Evolutionary conservation across 495 filamentous ascomycete species (phyloP).

Genomic region (Darksidea phi): DNA sequence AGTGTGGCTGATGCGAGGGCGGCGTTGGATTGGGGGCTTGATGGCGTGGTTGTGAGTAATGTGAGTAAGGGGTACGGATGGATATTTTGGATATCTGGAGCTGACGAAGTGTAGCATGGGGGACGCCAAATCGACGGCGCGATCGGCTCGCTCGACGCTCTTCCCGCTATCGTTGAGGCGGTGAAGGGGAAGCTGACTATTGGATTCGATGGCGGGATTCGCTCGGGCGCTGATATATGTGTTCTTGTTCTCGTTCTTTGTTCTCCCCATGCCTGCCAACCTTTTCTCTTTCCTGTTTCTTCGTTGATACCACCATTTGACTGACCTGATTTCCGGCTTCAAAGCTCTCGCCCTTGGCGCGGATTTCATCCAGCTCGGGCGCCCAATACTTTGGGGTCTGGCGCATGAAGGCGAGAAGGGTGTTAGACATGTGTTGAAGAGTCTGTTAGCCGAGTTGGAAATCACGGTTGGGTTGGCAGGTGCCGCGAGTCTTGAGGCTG

Average conservation of each 20-base stretch:
- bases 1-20: slow-evolving; percentile 47
- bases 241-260: neutral
- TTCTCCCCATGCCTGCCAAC: no score
- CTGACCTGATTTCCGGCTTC: slow-evolving; percentile 23
- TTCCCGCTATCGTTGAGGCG: slow-evolving; percentile 7
- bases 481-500: neutral
- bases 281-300: no score
- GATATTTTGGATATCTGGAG: no score
- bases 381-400: slow-evolving; percentile 40
- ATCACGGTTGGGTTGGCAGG: slow-evolving; percentile 1
- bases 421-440: slow-evolving; percentile 26
- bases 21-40: slow-evolving; percentile 38
- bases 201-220: slow-evolving; percentile 29
- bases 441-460: slow-evolving; percentile 17
- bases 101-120: slow-evolving; percentile 41
- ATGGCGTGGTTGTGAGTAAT: slow-evolving; percentile 49
- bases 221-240: slow-evolving; percentile 32
- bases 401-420: slow-evolving; percentile 39
- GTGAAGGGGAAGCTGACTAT: slow-evolving; percentile 27
- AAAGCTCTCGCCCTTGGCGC: slow-evolving; percentile 41
- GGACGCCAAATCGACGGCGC: slow-evolving; percentile 49
- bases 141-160: slow-evolving; percentile 35
- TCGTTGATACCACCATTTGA: no score
- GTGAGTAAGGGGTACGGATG: no score
- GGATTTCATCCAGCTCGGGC: slow-evolving; percentile 38